These are phyloP conservation scores for Zymoseptoria ardabiliae DNA, from an alignment of 2,329 filamentous ascomycete genomes.

Conservation along the genomic window DNA sequence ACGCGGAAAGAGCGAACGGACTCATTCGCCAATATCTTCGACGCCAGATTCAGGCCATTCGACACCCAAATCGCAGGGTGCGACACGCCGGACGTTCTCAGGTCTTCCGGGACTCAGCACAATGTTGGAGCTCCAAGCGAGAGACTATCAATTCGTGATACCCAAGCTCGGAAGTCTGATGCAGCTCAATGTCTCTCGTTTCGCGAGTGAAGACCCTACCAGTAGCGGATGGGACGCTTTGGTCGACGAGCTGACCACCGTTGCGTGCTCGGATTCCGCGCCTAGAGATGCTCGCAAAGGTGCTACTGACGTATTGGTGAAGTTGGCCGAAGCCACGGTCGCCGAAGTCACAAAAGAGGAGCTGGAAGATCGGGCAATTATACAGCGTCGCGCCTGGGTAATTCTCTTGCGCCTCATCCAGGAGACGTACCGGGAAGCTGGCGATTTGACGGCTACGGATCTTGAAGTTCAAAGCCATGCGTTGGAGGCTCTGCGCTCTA, in stretches of 20 bases:
- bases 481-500: conserved; percentile 57
- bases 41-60: conserved; percentile 7
- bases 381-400: conserved; percentile 27
- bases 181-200: conserved; percentile 45
- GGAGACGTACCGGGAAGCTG: conserved; percentile 23
- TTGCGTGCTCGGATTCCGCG: conserved; percentile 35
- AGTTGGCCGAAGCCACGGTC: conserved; percentile 41
- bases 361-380: conserved; percentile 25
- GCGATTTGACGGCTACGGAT: conserved; percentile 22
- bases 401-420: conserved; percentile 43
- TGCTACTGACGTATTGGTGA: conserved; percentile 44
- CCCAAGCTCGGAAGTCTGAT: conserved; percentile 43
- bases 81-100: conserved; percentile 30
- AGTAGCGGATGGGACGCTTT: conserved; percentile 71
- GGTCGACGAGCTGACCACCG: conserved; percentile 46
- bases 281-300: conserved; percentile 40
- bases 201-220: conserved; percentile 59
- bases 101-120: conserved; percentile 39
- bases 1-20: conserved; percentile 23
- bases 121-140: conserved; percentile 31
- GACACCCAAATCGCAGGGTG: conserved; percentile 22
- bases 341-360: conserved; percentile 46
- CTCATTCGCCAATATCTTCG: conserved; percentile 7
- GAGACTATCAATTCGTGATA: conserved; percentile 42
- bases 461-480: conserved; percentile 62